Evolutionary conservation across 2,329 filamentous ascomycete species (phyloP).

Genomic region (Salinomyces thailandicus): DNA sequence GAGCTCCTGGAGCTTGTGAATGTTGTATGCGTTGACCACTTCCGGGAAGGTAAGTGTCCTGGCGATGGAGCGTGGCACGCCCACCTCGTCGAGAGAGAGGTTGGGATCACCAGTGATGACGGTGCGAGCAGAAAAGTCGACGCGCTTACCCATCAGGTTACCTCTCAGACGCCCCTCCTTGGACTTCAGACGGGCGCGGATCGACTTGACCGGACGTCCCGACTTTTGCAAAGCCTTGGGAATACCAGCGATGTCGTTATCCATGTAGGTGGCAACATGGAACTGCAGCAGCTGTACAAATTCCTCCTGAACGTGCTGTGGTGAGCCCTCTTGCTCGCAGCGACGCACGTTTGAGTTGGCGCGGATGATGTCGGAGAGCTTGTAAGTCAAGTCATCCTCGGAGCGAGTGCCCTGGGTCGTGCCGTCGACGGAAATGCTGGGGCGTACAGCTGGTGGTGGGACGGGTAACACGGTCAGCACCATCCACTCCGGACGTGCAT

Average conservation of each 20-base stretch:
- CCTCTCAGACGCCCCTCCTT: constrained; percentile 97
- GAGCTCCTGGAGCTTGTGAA: constrained; percentile 76
- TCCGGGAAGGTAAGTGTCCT: constrained; percentile 91
- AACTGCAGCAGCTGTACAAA: constrained; percentile 91
- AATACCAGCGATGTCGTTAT: constrained; percentile 95
- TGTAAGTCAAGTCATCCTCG: constrained; percentile 99
- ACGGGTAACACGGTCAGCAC: constrained; percentile 89
- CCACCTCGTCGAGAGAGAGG: constrained; percentile 90
- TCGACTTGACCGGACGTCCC: constrained; percentile 90
- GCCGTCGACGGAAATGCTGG: constrained; percentile 94
- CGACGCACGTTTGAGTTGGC: constrained; percentile 91
- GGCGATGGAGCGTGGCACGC: constrained; percentile 88
- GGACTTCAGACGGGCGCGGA: constrained; percentile 93
- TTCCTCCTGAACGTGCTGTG: constrained; percentile 80
- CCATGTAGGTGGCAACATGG: constrained; percentile 98
- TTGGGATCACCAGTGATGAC: constrained; percentile 99
- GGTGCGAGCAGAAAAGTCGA: constrained; percentile 98
- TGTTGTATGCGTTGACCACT: constrained; percentile 96
- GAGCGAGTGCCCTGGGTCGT: constrained; percentile 85
- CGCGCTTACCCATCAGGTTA: constrained; percentile 99
- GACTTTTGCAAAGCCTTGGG: constrained; percentile 95
- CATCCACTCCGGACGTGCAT: constrained; percentile 98
- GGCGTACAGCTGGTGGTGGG: constrained; percentile 86
- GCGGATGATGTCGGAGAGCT: constrained; percentile 94
- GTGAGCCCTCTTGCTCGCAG: constrained; percentile 82